Evolutionary conservation across 2,329 filamentous ascomycete genomes (phyloP), one percentile per base, ranked within the genome.

Genomic region (Aspergillus latus): DNA sequence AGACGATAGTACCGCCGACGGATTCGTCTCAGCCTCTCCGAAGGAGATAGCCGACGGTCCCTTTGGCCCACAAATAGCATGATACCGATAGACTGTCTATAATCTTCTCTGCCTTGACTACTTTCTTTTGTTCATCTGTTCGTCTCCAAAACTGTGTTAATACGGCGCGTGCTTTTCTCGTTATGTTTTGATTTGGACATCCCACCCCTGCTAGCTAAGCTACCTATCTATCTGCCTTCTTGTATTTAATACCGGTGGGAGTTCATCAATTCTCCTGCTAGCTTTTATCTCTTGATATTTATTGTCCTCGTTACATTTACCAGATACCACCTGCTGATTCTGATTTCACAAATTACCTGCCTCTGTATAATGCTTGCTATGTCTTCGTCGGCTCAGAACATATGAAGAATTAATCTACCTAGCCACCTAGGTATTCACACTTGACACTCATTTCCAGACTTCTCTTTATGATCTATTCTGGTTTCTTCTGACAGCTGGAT

Each of bases 1-100:
- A 57, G 80, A 83, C 56, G 74, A 74, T 42, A 80, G 78, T 61
- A 78, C 76, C 4, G 71, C 77, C 29, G 78, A 76, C 28, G 71
- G 68, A n/a, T 58, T 74, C 39, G 66, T 72, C 39, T 71, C 70
- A 5, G 68, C 66, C 4, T 74, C 72, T 1, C 72, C 72, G 1
- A 68, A 65, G 30, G 67, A 65, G 4, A 52, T 61, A n/a, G 58
- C 46, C 10, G 60, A 72, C 39, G 65, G 68, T 8, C 70, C 68
- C 2, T 72, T 72, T 39, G 70, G 68, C 9, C 70, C 70, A 5
- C 65, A 67, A 48, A 70, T 72, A 43, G 53, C 50, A 16, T 53
- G 55, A 49, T 64, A 61, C 52, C 61, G 55, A 49, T 64, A 61
- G 54, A 64, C 45, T 59, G 56, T 54, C 52, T 36, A 44, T 55